phyloP scores from a whole-genome alignment of 345 rosid genomes.

The Eucalyptus brandiana region DNA sequence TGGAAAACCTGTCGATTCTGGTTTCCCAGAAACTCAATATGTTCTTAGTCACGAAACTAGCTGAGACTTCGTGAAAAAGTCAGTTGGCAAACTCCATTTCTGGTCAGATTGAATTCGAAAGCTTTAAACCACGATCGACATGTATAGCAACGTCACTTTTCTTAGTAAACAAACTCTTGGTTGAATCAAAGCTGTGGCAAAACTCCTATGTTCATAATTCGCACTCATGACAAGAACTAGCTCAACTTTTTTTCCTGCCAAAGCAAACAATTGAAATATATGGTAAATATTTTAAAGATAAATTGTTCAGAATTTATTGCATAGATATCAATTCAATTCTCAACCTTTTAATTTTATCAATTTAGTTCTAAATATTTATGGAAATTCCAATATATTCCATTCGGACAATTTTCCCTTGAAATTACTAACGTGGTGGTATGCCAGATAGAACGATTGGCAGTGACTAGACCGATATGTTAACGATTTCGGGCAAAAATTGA shows the following conservation, averaged over 20 bases:
- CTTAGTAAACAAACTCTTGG: background rate
- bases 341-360: background rate
- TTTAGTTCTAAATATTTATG: background rate
- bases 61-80: background rate
- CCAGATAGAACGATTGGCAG: fast-evolving
- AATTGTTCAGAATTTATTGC: background rate
- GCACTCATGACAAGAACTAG: background rate
- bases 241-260: background rate
- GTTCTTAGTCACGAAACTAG: background rate
- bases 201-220: background rate
- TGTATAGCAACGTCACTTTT: background rate
- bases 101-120: background rate
- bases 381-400: background rate
- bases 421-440: fast-evolving
- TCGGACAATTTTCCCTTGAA: background rate
- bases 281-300: background rate
- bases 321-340: fast-evolving
- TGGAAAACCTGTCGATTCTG: background rate
- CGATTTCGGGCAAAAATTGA: fast-evolving
- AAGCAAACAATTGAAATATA: background rate
- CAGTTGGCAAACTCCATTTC: background rate
- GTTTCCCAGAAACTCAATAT: background rate
- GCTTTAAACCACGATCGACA: background rate
- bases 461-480: fast-evolving
- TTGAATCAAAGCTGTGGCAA: background rate